A percentile compares a stretch with the other conserved stretches of the same genome.
Conservation (phyloP, 768 basidiomycete species). For the Phylloporus rhodoxanthus region DNA sequence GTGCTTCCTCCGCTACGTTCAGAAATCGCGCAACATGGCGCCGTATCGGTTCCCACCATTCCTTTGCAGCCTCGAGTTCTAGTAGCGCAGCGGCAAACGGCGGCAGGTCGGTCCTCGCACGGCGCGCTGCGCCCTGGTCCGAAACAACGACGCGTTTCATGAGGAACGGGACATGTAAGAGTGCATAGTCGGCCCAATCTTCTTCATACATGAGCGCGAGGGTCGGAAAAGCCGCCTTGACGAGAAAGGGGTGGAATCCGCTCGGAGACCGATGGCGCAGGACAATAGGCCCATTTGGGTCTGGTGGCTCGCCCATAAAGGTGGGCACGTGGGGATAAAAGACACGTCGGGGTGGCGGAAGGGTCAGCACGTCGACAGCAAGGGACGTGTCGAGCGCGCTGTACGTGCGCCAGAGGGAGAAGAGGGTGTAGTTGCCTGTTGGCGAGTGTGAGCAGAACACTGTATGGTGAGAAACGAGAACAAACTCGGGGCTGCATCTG, state of each 20-base stretch:
- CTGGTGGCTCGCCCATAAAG: conserved; percentile 41
- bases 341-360: conserved; percentile 66
- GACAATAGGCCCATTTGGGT: conserved; percentile 30
- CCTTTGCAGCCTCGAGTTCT: conserved; percentile 38
- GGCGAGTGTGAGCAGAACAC: conserved; percentile 1
- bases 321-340: conserved; percentile 66
- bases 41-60: conserved; percentile 69
- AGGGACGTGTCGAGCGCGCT: conserved; percentile 51
- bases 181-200: conserved; percentile 74
- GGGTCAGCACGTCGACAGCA: conserved; percentile 42
- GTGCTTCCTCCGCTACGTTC: conserved; percentile 23
- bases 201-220: conserved; percentile 60
- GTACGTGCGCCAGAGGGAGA: conserved; percentile 75
- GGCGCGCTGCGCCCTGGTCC: conserved; percentile 62
- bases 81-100: conserved; percentile 38
- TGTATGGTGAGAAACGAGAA: conserved; percentile 4
- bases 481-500: conserved; percentile 48
- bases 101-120: conserved; percentile 23
- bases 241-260: conserved; percentile 67
- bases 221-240: conserved; percentile 69
- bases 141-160: conserved; percentile 73
- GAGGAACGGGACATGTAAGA: conserved; percentile 63
- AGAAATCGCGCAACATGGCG: conserved; percentile 41
- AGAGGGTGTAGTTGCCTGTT: conserved; percentile 60
- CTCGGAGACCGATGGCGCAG: conserved; percentile 44